These are phyloP conservation scores for Periconia macrospinosa DNA, from an alignment of 2,329 filamentous ascomycete genomes.

Conservation along the genomic window DNA sequence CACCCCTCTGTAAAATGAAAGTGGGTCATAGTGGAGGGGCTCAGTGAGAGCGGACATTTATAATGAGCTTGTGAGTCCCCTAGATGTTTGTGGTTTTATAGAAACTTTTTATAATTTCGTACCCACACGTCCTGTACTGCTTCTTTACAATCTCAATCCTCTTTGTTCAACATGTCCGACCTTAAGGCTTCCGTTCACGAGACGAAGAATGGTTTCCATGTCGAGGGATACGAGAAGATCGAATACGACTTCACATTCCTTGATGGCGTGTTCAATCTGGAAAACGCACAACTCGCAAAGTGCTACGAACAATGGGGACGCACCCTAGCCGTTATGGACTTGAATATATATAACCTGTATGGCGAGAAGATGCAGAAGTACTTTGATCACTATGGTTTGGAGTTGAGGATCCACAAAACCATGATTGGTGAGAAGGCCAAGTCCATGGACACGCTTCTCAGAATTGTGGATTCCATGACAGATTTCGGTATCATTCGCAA, in stretches of 20 bases:
- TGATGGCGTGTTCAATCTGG: conserved; percentile 66
- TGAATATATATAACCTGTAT: conserved; percentile 71
- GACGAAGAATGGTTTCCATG: conserved; percentile 67
- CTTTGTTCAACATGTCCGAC: conserved; percentile 63
- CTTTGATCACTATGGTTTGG: conserved; percentile 65
- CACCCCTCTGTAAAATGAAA: too few relatives aligned
- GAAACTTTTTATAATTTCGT: conserved; percentile 8
- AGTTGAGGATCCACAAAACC: conserved; percentile 69
- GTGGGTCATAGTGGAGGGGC: conserved; percentile 12
- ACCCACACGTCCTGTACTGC: background rate
- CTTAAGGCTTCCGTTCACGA: conserved; percentile 65
- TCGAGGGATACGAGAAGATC: conserved; percentile 75
- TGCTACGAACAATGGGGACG: conserved; percentile 68
- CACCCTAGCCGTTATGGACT: conserved; percentile 69
- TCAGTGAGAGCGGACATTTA: conserved; percentile 12
- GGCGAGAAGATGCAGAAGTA: conserved; percentile 67
- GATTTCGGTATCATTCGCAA: conserved; percentile 72
- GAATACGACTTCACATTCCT: conserved; percentile 75
- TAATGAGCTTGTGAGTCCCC: conserved; percentile 20
- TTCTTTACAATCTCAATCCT: conserved; percentile 18
- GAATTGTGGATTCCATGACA: conserved; percentile 73
- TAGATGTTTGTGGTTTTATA: background rate
- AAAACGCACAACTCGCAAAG: conserved; percentile 63
- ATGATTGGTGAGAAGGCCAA: conserved; percentile 77
- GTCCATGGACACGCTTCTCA: conserved; percentile 69